Base-by-base conservation (phyloP, 129 eudicot species). In the Flaveria brownii region DNA sequence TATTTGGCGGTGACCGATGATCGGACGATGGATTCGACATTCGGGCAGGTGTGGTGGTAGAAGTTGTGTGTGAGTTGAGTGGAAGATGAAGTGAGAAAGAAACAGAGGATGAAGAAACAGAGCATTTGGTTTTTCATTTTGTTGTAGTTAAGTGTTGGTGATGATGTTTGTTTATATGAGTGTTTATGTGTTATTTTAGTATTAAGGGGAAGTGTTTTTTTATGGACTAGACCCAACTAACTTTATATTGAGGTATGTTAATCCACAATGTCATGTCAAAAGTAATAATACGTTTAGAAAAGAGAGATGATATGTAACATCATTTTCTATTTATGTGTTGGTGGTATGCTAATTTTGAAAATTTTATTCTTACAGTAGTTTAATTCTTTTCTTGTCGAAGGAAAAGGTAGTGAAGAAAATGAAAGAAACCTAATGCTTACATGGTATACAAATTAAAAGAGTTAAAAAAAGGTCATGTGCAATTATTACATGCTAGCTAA, bases 1-100 rank as follows among this genome's bases (percentile, higher is more conserved):
- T 86, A 83, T 78, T 91, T 91, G 14, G 28, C 49, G 36, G 63
- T 50, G 54, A 91, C 95, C 1, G 95, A 91, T 13, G 85, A 49
- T 3, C 81, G 82, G 77, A 91, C 92, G 0, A 91, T 82, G 2
- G 84, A 70, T 70, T 91, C 97, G 22, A 88, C 90, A 72, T 86
- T 86, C 0, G 97, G 97, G 73, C 97, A 91, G 12, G 82, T 82
- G 65, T 36, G 80, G 14, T 69, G 75, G 81, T 88, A 88, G 89
- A 84, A 91, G 47, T 86, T 77, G 11, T 79, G 74, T 63, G 82
- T 81, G 17, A 91, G 87, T 74, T 84, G 91, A 78, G 91, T 80
- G 60, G 25, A 18, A 3, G 87, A 72, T 8, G 76, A 56, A 61
- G 60, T 45, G 56, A 86, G 33, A 17, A 76, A 70, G 43, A 85